Base-by-base conservation (phyloP, 352 stramenopile genomes). In the Pythium guiyangense region DNA sequence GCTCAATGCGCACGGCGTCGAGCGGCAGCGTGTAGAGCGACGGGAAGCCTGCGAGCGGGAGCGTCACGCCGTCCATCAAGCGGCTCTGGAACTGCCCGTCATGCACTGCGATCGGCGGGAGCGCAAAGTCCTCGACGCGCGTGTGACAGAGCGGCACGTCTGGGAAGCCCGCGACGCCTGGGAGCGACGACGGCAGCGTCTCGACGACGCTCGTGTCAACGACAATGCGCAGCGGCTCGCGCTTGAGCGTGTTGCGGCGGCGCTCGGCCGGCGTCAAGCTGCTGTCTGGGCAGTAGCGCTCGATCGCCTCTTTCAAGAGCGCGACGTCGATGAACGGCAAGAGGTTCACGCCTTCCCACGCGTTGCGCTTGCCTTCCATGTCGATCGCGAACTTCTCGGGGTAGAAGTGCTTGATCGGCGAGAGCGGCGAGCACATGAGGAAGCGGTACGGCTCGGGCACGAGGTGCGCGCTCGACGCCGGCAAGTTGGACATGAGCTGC, bases 301-400 rank as follows among this genome's bases (percentile, higher is more conserved):
- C 72, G 52, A 99, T 98, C 5, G 96, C 90, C 37, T 90, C 65
- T 42, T 94, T 91, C 10, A 99, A 65, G 40, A 94, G 63, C 22
- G 86, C 74, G 4, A 95, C 88, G 58, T 99, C 95, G 67, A 99
- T 99, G 65, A 99, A 99, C 18, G 97, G 96, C 20, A 99, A 71
- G 39, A 99, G 73, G 62, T 99, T 99, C 15, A 99, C 97, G 10
- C 96, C 97, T 84, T 99, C 97, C 97, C 97, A 99, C 34, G 94
- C 86, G 65, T 99, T 99, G 12, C 77, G 73, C 58, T 94, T 94
- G 57, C 84, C 84, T 67, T 94, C 79, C 80, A 91, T 92, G 42
- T 94, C 84, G 52, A 94, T 90, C 4, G 82, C 71, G 45, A 94
- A 92, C 18, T 66, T 84, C 44, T 87, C 73, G 0, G 90, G 90